These are phyloP conservation scores for Backusella tuberculispora DNA, from an alignment of 192 early-diverging fungal genomes.

Conservation along the genomic window DNA sequence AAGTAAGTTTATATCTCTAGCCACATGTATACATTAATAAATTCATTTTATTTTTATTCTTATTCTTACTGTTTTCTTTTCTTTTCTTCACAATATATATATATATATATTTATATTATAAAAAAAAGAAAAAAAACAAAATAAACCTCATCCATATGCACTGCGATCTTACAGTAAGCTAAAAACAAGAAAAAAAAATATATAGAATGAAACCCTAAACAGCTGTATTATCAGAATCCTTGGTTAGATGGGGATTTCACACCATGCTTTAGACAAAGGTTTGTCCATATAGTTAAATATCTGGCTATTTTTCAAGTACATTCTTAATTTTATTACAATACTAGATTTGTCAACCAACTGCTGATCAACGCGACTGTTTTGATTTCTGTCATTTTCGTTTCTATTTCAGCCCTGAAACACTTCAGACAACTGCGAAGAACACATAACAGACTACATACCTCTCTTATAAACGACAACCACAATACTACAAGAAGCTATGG, in stretches of 20 bases:
- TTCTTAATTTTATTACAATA: background rate
- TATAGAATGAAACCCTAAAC: too few species aligned
- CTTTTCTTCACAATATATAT: too few species aligned
- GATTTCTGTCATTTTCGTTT: conserved; percentile 4
- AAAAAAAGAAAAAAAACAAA: too few species aligned
- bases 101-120: too few species aligned
- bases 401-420: conserved; percentile 7
- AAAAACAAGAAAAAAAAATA: too few species aligned
- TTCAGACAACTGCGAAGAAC: background rate
- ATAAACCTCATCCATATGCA: too few species aligned
- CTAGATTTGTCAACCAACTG: conserved; percentile 22
- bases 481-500: background rate
- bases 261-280: conserved; percentile 39
- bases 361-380: background rate
- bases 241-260: conserved; percentile 28
- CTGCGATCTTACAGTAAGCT: too few species aligned
- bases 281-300: background rate
- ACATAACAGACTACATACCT: background rate
- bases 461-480: background rate
- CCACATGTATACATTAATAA: too few species aligned
- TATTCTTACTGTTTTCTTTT: too few species aligned
- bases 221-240: conserved; percentile 5
- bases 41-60: too few species aligned
- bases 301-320: background rate
- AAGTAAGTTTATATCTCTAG: too few species aligned